Percentiles rank a stretch among this genome's conserved stretches.
Evolutionary conservation across 2,329 filamentous ascomycete genomes (phyloP).

Genomic region (Hypoxylon rubiginosum): DNA sequence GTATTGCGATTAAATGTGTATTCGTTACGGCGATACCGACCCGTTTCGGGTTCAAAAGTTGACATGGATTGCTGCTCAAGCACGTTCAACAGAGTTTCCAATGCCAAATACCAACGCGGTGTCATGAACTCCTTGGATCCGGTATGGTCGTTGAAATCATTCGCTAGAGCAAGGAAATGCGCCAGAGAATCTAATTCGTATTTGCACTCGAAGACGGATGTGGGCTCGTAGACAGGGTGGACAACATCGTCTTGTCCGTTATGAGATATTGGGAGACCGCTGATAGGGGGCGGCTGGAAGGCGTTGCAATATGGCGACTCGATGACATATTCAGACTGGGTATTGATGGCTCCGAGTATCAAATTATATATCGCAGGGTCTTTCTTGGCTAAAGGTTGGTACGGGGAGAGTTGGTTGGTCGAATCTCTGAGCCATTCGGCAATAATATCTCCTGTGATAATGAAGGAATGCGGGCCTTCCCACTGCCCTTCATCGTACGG

Average conservation of each 20-base stretch:
- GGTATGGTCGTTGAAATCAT: conserved; percentile 88
- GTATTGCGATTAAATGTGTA: conserved; percentile 92
- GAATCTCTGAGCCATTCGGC: conserved; percentile 94
- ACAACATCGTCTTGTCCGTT: conserved; percentile 89
- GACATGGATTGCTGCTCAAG: conserved; percentile 83
- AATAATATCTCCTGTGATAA: conserved; percentile 89
- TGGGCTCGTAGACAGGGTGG: conserved; percentile 87
- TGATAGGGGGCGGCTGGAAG: conserved; percentile 93
- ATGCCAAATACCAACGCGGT: conserved; percentile 80
- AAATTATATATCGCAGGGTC: conserved; percentile 83
- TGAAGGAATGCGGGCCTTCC: conserved; percentile 89
- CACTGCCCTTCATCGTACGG: conserved; percentile 73
- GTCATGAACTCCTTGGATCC: conserved; percentile 83
- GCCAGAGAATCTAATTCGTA: conserved; percentile 97
- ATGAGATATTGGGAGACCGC: conserved; percentile 75
- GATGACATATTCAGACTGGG: conserved; percentile 94
- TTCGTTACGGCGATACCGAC: conserved; percentile 75
- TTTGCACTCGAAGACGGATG: conserved; percentile 95
- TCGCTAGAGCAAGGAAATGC: conserved; percentile 86
- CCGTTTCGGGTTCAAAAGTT: conserved; percentile 80
- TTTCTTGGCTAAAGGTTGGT: conserved; percentile 85
- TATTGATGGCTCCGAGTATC: conserved; percentile 94
- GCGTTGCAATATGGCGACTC: conserved; percentile 97
- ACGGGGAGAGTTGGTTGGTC: conserved; percentile 92
- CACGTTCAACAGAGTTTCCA: conserved; percentile 80